Evolutionary conservation across 108 stramenopile species (phyloP).

Genomic region (Nannochloropsis gaditana): DNA sequence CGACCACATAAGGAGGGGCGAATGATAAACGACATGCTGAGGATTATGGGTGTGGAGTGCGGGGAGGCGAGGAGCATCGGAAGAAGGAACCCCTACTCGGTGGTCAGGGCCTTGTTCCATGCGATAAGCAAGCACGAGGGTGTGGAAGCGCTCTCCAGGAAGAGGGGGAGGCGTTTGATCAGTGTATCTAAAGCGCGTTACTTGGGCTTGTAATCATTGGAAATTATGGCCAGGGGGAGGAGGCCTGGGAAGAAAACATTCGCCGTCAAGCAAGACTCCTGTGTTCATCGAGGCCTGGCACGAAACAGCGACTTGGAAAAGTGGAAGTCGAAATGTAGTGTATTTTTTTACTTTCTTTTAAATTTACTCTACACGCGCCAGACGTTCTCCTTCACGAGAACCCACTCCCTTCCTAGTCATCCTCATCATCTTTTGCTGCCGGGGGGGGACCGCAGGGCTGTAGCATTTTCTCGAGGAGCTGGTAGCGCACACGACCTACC

Average conservation of each 20-base stretch:
- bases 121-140: constrained; percentile 51
- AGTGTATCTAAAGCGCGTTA: constrained; percentile 20
- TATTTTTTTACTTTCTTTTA: not conserved
- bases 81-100: constrained; percentile 45
- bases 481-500: constrained; percentile 72
- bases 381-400: not conserved
- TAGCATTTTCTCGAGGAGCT: constrained; percentile 73
- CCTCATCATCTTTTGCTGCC: constrained; percentile 52
- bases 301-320: no score
- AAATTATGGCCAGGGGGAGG: no score
- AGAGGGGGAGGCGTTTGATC: constrained; percentile 47
- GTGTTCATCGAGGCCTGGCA: no score
- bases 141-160: constrained; percentile 48
- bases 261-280: no score
- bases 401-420: not conserved
- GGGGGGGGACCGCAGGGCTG: constrained; percentile 64
- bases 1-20: constrained; percentile 67
- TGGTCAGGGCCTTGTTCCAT: constrained; percentile 49
- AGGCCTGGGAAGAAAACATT: no score
- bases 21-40: constrained; percentile 66
- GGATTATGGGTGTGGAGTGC: constrained; percentile 20
- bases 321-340: not conserved
- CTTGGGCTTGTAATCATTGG: not conserved
- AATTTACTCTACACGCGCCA: no score
- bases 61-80: constrained; percentile 46